A percentile compares a stretch with the other conserved stretches of the same genome.
Conservation (phyloP, 2,329 filamentous ascomycete species). For the Penicillium griseofulvum region DNA sequence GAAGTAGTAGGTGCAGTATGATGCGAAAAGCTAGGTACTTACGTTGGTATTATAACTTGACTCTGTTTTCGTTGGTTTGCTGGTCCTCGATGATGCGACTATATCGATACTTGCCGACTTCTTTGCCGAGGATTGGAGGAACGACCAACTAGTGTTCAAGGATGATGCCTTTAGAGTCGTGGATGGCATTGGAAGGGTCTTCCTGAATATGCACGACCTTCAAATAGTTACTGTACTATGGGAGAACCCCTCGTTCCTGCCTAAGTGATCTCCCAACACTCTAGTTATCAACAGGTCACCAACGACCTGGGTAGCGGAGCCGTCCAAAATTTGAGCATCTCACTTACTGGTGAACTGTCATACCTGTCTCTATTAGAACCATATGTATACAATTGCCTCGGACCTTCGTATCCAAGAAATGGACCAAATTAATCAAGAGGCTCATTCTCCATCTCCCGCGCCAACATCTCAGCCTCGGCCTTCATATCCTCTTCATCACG, state of each 20-base stretch:
- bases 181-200: not conserved
- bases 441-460: slow-evolving; percentile 38
- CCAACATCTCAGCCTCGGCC: slow-evolving; percentile 68
- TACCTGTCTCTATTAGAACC: not conserved
- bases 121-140: not conserved
- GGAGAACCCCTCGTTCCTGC: not conserved
- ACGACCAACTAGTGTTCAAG: too few species aligned
- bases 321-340: not conserved
- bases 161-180: not conserved
- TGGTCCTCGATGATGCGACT: not conserved
- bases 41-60: too few species aligned
- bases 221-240: not conserved
- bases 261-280: too few species aligned
- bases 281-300: not conserved
- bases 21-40: not conserved
- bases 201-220: not conserved
- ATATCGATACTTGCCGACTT: not conserved
- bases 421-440: slow-evolving; percentile 26
- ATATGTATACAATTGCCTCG: not conserved
- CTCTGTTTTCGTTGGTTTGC: too few species aligned
- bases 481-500: slow-evolving; percentile 74
- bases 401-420: not conserved
- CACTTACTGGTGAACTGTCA: not conserved
- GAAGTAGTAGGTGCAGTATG: not conserved
- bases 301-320: not conserved